phyloP scores from a whole-genome alignment of 208 protist species.

The Trypanosoma melophagium region DNA sequence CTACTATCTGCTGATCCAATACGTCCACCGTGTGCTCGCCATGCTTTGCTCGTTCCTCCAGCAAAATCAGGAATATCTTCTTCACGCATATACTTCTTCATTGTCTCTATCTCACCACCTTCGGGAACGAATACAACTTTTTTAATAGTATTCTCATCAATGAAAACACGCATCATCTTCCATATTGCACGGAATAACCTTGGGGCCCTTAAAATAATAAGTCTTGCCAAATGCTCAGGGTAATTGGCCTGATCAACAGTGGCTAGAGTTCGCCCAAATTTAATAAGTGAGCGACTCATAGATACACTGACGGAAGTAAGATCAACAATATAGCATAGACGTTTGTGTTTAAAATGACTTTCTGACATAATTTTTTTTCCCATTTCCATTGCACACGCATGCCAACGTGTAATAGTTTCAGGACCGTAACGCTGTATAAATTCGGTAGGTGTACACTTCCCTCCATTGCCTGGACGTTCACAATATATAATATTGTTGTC shows the following conservation, averaged over 20 bases:
- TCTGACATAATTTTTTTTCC: conserved; percentile 52
- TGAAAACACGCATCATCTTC: conserved; percentile 80
- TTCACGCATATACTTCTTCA: conserved; percentile 64
- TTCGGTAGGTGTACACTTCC: conserved; percentile 52
- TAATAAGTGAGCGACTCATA: conserved; percentile 73
- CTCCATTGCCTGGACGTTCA: conserved; percentile 74
- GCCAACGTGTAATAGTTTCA: conserved; percentile 65
- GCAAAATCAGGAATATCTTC: conserved; percentile 77
- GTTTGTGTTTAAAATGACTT: conserved; percentile 58
- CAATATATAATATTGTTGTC: conserved; percentile 85
- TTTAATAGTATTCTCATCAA: conserved; percentile 78
- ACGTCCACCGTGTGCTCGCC: conserved; percentile 53
- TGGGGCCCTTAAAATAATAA: conserved; percentile 83
- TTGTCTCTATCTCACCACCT: conserved; percentile 42
- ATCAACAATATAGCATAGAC: conserved; percentile 77
- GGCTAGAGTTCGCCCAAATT: conserved; percentile 74
- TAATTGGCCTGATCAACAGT: conserved; percentile 86
- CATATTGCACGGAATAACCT: conserved; percentile 69
- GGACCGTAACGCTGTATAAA: conserved; percentile 67
- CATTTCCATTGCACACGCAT: conserved; percentile 68
- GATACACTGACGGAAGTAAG: conserved; percentile 54
- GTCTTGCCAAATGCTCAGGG: conserved; percentile 73
- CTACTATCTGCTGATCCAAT: conserved; percentile 60
- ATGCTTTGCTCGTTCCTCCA: conserved; percentile 66
- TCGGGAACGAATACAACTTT: conserved; percentile 71